Conservation (phyloP, 2,329 filamentous ascomycete species). For the Fusarium sp. region DNA sequence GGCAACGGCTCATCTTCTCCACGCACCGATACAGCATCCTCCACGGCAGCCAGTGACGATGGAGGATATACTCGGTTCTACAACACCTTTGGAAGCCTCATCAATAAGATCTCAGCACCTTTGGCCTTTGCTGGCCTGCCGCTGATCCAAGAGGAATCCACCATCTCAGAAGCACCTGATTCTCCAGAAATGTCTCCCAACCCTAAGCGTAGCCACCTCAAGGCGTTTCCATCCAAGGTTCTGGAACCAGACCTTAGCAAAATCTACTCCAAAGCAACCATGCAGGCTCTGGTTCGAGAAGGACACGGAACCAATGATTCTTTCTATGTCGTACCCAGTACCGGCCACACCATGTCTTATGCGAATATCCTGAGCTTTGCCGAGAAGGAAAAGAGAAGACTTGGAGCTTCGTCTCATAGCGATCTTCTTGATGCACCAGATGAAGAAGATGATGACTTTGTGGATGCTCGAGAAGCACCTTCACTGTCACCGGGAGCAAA, state of each 20-base stretch:
- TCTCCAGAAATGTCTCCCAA: constrained; percentile 54
- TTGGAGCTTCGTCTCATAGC: constrained; percentile 62
- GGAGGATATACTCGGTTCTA: constrained; percentile 93
- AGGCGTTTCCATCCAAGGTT: constrained; percentile 46
- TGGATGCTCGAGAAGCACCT: constrained; percentile 81
- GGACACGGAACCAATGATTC: constrained; percentile 75
- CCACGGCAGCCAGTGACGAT: constrained; percentile 58
- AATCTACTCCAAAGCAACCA: constrained; percentile 86
- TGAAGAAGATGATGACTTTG: constrained; percentile 86
- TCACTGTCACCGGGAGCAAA: constrained; percentile 57
- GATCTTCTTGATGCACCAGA: constrained; percentile 63
- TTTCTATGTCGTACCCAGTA: constrained; percentile 95
- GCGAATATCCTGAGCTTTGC: constrained; percentile 84
- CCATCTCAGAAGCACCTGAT: constrained; percentile 45
- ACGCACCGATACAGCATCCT: constrained; percentile 39
- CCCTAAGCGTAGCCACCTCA: constrained; percentile 52
- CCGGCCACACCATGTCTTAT: constrained; percentile 91
- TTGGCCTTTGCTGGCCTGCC: constrained; percentile 94
- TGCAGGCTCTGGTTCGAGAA: constrained; percentile 80
- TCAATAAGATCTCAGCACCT: constrained; percentile 89
- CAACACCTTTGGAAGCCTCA: constrained; percentile 86
- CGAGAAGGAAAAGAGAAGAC: constrained; percentile 72
- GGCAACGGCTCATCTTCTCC: constrained; percentile 42
- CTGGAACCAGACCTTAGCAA: constrained; percentile 77
- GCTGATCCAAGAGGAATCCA: constrained; percentile 67